Base-by-base conservation (phyloP, 805 yeast species). In the Suhomyces sp. region DNA sequence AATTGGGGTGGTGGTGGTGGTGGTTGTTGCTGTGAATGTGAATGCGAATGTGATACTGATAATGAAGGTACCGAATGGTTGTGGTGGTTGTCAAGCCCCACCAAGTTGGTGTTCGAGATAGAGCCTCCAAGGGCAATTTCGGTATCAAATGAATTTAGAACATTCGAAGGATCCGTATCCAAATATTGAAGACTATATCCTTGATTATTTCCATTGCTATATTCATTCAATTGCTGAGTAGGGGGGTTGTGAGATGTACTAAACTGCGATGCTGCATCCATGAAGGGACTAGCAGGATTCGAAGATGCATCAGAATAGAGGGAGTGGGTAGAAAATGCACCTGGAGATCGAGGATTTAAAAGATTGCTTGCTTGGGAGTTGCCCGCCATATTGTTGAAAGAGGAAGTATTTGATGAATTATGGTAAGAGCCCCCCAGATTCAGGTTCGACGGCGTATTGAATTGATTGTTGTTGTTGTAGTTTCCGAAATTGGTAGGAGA, bases 91-190 rank as follows among this genome's bases (percentile, higher is more conserved):
- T 40, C 40, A 28, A 42, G 27, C 2, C 37, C 43, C 11, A 28
- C 43, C 38, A 67, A 51, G 42, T 67, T 63, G 0, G 68, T 59
- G 32, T 56, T 49, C 17, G 66, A 60, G 2, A 67, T 53, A 4
- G 70, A 63, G 23, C 60, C 67, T 2, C 73, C 73, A 22, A 67
- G 49, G 1, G 52, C 59, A 13, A 67, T 64, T 40, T 64, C 71
- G 16, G 50, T 48, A 34, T 58, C 64, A 40, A 63, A 64, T 4
- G 44, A 28, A 28, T 48, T 50, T 12, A 35, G 38, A 23, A 20
- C 18, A 19, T 31, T 21, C 8, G 32, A 28, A 15, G 30, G 12
- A 31, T 28, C 19, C 2, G 46, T 17, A 11, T 33, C 40, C 19
- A 40, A 28, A 23, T 39, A 39, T 19, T 41, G 42, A n/a, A 17